Evolutionary conservation across 768 basidiomycete species (phyloP), one percentile per base, ranked within the genome.

Genomic region (Lyophyllum shimeji): DNA sequence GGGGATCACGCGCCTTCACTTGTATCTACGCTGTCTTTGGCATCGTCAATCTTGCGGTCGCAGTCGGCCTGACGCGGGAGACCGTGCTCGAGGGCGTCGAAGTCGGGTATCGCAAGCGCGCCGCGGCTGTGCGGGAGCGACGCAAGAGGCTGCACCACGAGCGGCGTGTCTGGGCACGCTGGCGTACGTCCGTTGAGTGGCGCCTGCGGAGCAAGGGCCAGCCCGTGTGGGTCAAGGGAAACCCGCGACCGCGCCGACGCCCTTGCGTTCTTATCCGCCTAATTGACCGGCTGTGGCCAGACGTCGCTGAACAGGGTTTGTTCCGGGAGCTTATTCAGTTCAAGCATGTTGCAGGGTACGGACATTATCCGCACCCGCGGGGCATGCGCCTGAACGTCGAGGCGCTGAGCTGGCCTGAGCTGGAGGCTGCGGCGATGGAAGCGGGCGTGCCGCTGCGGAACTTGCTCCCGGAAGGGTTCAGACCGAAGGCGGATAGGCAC

Each of bases 41-140:
- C 11, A 80, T 93, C 48, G 29, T 90, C 56, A 86, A 79, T 59
- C 68, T 89, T 25, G 85, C 80, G 12, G 72, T 91, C 12, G 81
- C 84, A 12, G 84, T 91, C 27, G 76, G 78, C 3, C 80, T 86
- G 50, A 81, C 81, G 24, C 82, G 87, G 15, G 90, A 89, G 63
- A 86, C 84, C 0, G 77, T 93, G 24, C 74, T 90, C 25, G 93
- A 94, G 69, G 81, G 82, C 1, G 77, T 87, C 45, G 84, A 90
- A 61, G 75, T 85, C n/a, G 77, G 79, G 0, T 87, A 87, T 63
- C 79, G 80, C 27, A 77, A 72, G 54, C 83, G 87, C 7, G 63
- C 87, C 50, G 68, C 73, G 23, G 70, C 67, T 1, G 70, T 82
- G n/a, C 75, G 78, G 18, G 70, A 69, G 40, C 76, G 73, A 31